Base-by-base conservation (phyloP, 228 moss, liverwort and hornwort genomes). In the Sphagnum magellanicum region DNA sequence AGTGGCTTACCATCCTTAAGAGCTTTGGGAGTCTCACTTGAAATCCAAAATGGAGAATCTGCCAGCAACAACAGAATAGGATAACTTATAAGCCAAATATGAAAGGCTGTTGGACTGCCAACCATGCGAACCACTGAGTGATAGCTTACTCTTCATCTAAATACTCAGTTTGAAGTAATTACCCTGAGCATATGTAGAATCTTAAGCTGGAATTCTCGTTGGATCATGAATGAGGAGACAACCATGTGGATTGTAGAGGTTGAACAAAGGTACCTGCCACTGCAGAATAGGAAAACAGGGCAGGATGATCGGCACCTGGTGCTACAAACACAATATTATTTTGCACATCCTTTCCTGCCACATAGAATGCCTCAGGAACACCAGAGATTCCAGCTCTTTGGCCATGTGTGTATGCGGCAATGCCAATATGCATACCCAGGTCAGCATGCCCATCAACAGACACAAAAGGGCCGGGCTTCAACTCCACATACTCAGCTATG, bases 331-430 rank as follows among this genome's bases (percentile, higher is more conserved):
- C 82, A 6, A 55, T 53, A 57, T 93, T 91, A n/a, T 85, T 82
- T 10, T 60, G 68, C 4, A 97, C 77, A 70, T 97, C 91, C 75
- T 97, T 97, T 7, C 97, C 97, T 53, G 91, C 90, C 4, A 97
- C 97, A 74, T 82, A 97, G 66, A 76, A 90, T 58, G 93, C 83
- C 76, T 88, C 87, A n/a, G 89, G 60, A 78, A 81, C 80, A 48
- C 93, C 93, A 71, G 91, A 84, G 53, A 93, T 93, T 72, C 91
- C 82, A 17, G 97, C 88, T 77, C 97, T 75, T 81, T 97, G 97
- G 50, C 97, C 97, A 72, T 88, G 81, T 52, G 97, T 97, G 57
- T 97, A 97, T 62, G 88, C 88, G 70, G 93, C 91, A 66, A 91
- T 87, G 52, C 97, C 97, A 60, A 74, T 76, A 81, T 97, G 97